Percentiles rank a stretch among this genome's conserved stretches.
These are phyloP conservation scores for Ceratonia siliqua DNA, from an alignment of 306 rosid species.

Conservation along the genomic window DNA sequence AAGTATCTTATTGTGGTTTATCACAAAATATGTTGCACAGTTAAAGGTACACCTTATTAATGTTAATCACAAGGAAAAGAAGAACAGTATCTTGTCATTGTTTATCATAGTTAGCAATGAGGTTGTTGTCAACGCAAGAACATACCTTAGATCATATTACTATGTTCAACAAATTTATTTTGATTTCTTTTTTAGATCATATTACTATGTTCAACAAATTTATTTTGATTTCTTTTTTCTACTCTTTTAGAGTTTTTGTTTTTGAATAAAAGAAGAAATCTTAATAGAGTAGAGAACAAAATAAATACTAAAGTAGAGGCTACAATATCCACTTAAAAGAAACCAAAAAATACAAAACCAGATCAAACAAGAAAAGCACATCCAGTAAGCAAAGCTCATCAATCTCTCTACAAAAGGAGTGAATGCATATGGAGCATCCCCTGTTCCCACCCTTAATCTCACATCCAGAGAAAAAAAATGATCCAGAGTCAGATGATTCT, in stretches of 20 bases:
- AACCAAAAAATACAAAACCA: not conserved
- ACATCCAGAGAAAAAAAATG: not conserved
- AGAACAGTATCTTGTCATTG: not conserved
- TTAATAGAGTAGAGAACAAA: not conserved
- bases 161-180: not conserved
- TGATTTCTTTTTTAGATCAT: no score
- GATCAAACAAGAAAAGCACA: not conserved
- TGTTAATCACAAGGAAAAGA: not conserved
- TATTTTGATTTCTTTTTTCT: not conserved
- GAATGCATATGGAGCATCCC: not conserved
- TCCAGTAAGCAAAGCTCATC: not conserved
- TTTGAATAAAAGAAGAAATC: not conserved
- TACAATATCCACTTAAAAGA: not conserved
- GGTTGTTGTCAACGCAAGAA: not conserved
- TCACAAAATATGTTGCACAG: not conserved
- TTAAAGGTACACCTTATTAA: not conserved
- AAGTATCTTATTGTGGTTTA: not conserved
- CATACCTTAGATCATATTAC: not conserved
- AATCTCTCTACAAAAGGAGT: not conserved
- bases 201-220: constrained; percentile 1
- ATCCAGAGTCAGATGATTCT: not conserved
- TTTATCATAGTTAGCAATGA: constrained; percentile 12
- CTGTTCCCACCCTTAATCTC: not conserved
- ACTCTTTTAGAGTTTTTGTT: not conserved
- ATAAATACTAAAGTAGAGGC: not conserved